These are phyloP conservation scores for Trichosporon sp. DNA, from an alignment of 1,284 basidiomycete genomes.

Conservation along the genomic window DNA sequence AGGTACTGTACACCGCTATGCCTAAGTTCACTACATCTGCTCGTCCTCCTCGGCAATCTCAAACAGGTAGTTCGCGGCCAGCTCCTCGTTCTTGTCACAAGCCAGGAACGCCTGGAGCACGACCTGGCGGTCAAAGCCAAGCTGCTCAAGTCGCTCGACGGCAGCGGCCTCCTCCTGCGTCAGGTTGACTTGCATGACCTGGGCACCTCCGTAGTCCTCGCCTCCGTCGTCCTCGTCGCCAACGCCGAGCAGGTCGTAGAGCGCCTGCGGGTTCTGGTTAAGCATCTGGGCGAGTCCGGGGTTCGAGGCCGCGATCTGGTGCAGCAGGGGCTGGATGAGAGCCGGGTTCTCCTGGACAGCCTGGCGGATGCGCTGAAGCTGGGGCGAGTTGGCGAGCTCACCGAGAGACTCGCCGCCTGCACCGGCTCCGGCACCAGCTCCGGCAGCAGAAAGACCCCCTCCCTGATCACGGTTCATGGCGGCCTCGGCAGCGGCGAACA, in stretches of 20 bases:
- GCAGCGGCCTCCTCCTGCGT: constrained; percentile 80
- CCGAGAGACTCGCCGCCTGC: constrained; percentile 20
- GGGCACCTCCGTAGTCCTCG: constrained; percentile 55
- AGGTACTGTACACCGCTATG: constrained; percentile 8
- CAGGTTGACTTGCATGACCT: constrained; percentile 62
- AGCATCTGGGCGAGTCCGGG: constrained; percentile 67
- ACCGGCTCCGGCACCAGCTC: constrained; percentile 32
- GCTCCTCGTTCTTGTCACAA: constrained; percentile 91
- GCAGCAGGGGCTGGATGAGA: constrained; percentile 70
- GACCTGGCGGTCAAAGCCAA: constrained; percentile 75
- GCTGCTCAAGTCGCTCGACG: constrained; percentile 73
- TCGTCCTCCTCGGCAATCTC: constrained; percentile 64
- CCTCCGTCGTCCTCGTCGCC: constrained; percentile 50
- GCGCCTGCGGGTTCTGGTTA: constrained; percentile 64
- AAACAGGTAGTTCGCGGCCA: constrained; percentile 87
- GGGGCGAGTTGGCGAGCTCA: constrained; percentile 58
- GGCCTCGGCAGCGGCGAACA: constrained; percentile 51
- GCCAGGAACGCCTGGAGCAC: constrained; percentile 81
- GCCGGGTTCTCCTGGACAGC: constrained; percentile 71
- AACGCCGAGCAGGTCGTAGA: constrained; percentile 61
- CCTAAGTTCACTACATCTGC: constrained; percentile 17
- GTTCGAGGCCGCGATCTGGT: constrained; percentile 71
- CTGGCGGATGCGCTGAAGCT: constrained; percentile 65
- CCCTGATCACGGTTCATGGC: constrained; percentile 49
- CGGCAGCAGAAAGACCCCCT: constrained; percentile 45